phyloP scores from a whole-genome alignment of 2,329 filamentous ascomycete genomes.

The Westerdykella aurantiaca region DNA sequence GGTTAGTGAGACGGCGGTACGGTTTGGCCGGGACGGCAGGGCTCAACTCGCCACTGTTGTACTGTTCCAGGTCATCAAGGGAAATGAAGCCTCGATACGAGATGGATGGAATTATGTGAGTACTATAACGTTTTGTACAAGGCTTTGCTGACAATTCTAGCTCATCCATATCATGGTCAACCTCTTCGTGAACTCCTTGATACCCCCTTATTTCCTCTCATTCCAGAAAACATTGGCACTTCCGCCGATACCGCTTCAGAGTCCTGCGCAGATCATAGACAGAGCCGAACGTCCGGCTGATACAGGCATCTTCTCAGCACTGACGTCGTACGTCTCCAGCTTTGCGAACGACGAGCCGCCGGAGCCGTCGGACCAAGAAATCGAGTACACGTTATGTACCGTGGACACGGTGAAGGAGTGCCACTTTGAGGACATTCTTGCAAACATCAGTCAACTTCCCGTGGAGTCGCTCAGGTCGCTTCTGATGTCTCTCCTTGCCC shows the following conservation, averaged over 20 bases:
- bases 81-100: conserved; percentile 71
- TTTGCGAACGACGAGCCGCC: conserved; percentile 97
- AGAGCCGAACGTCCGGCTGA: conserved; percentile 72
- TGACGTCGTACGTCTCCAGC: conserved; percentile 96
- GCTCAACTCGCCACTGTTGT: conserved; percentile 91
- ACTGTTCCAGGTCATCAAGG: conserved; percentile 85
- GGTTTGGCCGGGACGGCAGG: conserved; percentile 87
- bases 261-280: conserved; percentile 87
- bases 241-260: conserved; percentile 79
- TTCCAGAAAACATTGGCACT: conserved; percentile 64
- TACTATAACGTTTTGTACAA: conserved; percentile 8
- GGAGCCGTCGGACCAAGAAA: conserved; percentile 92
- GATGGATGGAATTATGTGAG: conserved; percentile 74
- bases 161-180: conserved; percentile 91
- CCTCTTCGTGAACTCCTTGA: conserved; percentile 89
- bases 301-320: conserved; percentile 82
- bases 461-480: conserved; percentile 54
- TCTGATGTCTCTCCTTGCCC: conserved; percentile 67
- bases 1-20: conserved; percentile 96
- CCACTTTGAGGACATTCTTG: conserved; percentile 73
- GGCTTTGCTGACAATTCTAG: conserved; percentile 48
- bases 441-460: conserved; percentile 69
- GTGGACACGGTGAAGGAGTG: conserved; percentile 93
- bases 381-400: conserved; percentile 90
- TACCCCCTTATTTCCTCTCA: conserved; percentile 69